These are phyloP conservation scores for Aspergillus piperis DNA, from an alignment of 2,329 filamentous ascomycete genomes.

Conservation along the genomic window DNA sequence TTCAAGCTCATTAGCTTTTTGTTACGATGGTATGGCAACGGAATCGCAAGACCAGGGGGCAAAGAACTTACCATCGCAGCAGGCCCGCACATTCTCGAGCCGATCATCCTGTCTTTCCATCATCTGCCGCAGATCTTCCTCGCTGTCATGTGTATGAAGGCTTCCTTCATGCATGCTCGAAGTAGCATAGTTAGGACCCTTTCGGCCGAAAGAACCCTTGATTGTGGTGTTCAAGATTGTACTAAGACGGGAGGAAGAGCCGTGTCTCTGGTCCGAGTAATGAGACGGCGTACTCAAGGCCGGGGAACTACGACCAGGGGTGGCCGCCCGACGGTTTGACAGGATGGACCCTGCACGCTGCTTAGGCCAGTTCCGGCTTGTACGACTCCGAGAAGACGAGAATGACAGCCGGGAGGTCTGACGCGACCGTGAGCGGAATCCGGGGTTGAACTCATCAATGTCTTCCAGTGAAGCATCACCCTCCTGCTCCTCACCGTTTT, in stretches of 20 bases:
- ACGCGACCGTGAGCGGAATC: conserved; percentile 56
- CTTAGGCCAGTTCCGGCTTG: conserved; percentile 67
- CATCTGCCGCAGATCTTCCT: conserved; percentile 77
- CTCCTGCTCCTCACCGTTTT: conserved; percentile 56
- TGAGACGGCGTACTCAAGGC: conserved; percentile 36
- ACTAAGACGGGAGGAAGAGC: conserved; percentile 50
- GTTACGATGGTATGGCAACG: neutral
- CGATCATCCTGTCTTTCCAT: conserved; percentile 71
- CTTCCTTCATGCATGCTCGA: conserved; percentile 43
- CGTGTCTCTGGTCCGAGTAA: conserved; percentile 40
- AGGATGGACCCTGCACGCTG: conserved; percentile 41
- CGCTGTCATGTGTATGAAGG: conserved; percentile 64
- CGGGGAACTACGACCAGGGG: conserved; percentile 39
- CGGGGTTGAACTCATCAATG: conserved; percentile 79
- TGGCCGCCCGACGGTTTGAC: conserved; percentile 40
- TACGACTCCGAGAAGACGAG: conserved; percentile 77
- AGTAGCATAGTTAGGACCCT: conserved; percentile 41
- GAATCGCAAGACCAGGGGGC: conserved; percentile 16
- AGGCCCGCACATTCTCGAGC: conserved; percentile 93
- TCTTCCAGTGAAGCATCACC: conserved; percentile 63
- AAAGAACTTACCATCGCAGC: conserved; percentile 82
- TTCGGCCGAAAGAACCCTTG: conserved; percentile 53
- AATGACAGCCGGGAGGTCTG: conserved; percentile 63
- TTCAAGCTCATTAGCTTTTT: neutral
- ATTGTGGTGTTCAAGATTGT: conserved; percentile 51